Base-by-base conservation (phyloP, 2,329 filamentous ascomycete species). In the Fusarium sp. region DNA sequence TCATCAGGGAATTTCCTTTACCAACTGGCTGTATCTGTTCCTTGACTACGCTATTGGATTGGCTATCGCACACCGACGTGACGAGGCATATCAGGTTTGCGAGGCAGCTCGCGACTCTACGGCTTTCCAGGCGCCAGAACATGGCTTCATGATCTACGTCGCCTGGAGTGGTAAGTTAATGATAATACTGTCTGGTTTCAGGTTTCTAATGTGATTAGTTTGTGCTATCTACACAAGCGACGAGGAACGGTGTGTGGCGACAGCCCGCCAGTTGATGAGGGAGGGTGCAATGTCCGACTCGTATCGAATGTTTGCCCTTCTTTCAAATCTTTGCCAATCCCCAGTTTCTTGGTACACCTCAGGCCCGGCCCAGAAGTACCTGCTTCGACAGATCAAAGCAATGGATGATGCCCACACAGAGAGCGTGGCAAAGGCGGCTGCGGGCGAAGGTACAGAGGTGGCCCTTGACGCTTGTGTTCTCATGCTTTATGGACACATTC, bases 21-120 rank as follows among this genome's bases (percentile, higher is more conserved):
- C 92, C 67, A 89, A 91, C 56, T 99, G 97, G 97, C 88, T 98
- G 4, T 94, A 97, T 76, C 88, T 98, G 1, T 98, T 99, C 80
- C 88, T 97, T 39, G 94, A 97, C 78, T 97, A 97, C 80, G 93
- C 95, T 4, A 87, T 98, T 57, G 87, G 92, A 6, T 88, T 97
- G 35, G 93, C 95, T 9, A 89, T 91, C 48, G 85, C 88, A 22
- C 92, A 92, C 37, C 90, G 93, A 57, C 86, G 89, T 16, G 88
- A 92, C 48, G 92, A 94, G 72, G 92, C 94, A 60, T 98, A 98
- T 81, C 91, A 92, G 60, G 90, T 95, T 9, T 92, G 97, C 76
- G 91, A 95, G 71, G 91, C 93, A 7, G 94, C 94, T 1, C 88
- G 92, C 58, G 92, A 94, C 79, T 94, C 95, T 16, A 95, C 93